Evolutionary conservation across 1,284 basidiomycete species (phyloP), one percentile per base, ranked within the genome.

Genomic region (Sporisorium scitamineum): DNA sequence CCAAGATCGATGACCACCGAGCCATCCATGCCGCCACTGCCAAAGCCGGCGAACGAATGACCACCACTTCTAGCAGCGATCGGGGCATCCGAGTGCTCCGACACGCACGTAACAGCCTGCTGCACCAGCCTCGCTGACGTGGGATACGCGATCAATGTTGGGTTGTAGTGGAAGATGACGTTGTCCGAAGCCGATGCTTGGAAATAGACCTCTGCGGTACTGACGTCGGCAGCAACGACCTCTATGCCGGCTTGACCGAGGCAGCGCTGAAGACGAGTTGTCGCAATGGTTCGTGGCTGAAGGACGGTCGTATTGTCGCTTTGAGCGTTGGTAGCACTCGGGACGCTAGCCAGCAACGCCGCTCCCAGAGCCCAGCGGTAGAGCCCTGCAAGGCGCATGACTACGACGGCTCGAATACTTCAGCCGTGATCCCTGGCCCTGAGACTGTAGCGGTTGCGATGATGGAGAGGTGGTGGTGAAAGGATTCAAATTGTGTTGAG

Each of bases 11-110:
- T 74, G 32, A 84, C 70, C 27, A 84, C 48, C 3, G 80, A 76
- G 16, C 83, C 80, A 50, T 83, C 81, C 70, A 67, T 74, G 3
- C 85, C 78, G 31, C 79, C 86, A 31, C 78, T 81, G 11, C 80
- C 79, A 55, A 51, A 79, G 5, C 80, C 78, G 11, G 78, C 85
- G 52, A 86, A 86, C 5, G 79, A 81, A 50, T 86, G 86, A 3
- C 86, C 86, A 6, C 86, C 86, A 22, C 81, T 80, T 9, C 86
- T 63, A 6, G 86, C 85, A 16, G 78, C 75, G 29, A 86, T 81
- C 29, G 81, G 64, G 29, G 48, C 48, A 27, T 76, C 58, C 24
- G 61, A 61, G 37, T 63, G 44, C 34, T 65, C 50, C 59, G 45
- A 22, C 10, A 20, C 8, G 69, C 57, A 48, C 76, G 56, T 50